These are phyloP conservation scores for Mrakia blollopis DNA, from an alignment of 768 basidiomycete species.

Conservation along the genomic window DNA sequence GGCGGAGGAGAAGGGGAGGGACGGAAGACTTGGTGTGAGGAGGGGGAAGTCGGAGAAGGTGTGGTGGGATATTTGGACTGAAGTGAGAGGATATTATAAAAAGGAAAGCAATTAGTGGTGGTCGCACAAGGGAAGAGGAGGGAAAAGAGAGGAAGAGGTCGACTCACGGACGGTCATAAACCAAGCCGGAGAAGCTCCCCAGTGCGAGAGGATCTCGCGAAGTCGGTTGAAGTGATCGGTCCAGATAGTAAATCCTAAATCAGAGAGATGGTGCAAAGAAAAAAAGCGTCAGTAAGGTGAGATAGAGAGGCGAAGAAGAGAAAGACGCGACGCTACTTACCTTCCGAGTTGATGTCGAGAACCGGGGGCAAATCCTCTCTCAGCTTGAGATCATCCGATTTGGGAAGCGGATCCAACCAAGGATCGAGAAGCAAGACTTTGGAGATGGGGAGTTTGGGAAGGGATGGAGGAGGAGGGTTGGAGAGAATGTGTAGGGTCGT, in stretches of 20 bases:
- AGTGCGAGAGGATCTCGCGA: conserved; percentile 53
- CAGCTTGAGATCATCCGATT: conserved; percentile 21
- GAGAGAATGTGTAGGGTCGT: conserved; percentile 19
- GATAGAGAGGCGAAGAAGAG: too few relatives aligned
- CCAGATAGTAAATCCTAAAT: conserved; percentile 65
- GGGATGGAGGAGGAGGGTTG: conserved; percentile 16
- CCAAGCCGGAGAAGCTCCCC: conserved; percentile 44
- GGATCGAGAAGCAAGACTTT: conserved; percentile 32
- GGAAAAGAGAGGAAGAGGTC: neutral
- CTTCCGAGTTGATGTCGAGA: conserved; percentile 68
- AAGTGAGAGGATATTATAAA: neutral
- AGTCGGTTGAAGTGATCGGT: conserved; percentile 63
- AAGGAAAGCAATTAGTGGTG: too few relatives aligned
- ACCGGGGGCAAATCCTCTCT: conserved; percentile 45
- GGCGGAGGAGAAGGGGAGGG: conserved; percentile 14
- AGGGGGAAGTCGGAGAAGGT: conserved; percentile 25
- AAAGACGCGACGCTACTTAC: neutral
- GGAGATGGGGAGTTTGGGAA: conserved; percentile 13
- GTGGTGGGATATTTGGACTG: conserved; percentile 23
- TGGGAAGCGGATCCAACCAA: conserved; percentile 22
- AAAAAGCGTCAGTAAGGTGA: neutral
- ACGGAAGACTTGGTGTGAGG: conserved; percentile 8
- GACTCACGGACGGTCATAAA: conserved; percentile 3
- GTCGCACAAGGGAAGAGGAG: too few relatives aligned
- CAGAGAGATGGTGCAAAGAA: neutral